Conservation (phyloP, 148 eudicot species). For the Heliamphora exappendiculata region DNA sequence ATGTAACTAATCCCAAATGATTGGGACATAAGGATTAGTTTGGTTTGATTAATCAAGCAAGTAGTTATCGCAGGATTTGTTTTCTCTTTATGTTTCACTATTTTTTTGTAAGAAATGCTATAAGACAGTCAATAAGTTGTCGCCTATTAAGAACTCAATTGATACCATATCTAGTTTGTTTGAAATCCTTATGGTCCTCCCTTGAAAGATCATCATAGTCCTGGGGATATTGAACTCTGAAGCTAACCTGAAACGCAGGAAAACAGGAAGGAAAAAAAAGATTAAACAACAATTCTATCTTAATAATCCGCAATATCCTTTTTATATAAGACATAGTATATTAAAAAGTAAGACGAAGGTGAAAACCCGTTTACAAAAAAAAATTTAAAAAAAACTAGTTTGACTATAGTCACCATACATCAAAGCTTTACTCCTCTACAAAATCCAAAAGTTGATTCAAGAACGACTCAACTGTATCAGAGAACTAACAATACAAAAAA, state of each 20-base stretch:
- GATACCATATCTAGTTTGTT: constrained; percentile 95
- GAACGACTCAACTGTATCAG: no score
- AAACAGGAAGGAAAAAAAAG: neutral
- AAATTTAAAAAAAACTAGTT: no score
- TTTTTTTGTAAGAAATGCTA: neutral
- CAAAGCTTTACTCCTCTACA: no score
- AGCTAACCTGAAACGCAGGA: constrained; percentile 57
- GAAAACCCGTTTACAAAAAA: no score
- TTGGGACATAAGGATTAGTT: no score
- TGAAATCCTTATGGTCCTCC: constrained; percentile 93
- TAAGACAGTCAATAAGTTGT: neutral
- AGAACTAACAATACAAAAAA: no score
- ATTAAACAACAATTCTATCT: constrained; percentile 13
- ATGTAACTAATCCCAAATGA: no score
- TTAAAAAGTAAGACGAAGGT: no score
- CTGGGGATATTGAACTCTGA: constrained; percentile 85
- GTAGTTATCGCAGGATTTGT: neutral
- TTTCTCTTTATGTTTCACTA: neutral
- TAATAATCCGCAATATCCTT: neutral
- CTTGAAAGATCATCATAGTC: constrained; percentile 81
- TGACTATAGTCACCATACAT: no score
- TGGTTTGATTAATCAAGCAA: neutral
- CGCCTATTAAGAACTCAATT: neutral
- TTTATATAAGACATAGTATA: no score
- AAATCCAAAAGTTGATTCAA: no score